Conservation (phyloP, 2,329 filamentous ascomycete genomes). For the Teratosphaeria gauchensis region DNA sequence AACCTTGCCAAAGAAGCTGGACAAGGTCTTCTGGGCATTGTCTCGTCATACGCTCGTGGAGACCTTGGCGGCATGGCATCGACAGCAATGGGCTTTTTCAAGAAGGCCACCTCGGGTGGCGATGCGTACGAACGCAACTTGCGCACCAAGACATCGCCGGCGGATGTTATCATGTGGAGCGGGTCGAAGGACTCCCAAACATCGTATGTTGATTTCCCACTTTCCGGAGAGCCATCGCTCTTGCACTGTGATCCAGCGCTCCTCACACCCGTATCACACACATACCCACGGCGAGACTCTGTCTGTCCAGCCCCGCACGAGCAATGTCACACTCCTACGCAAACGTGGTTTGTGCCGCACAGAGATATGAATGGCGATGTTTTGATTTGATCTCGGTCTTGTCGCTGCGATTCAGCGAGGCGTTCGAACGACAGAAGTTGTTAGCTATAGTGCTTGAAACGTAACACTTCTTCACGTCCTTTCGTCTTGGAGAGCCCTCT, state of each 20-base stretch:
- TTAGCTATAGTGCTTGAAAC: slow-evolving; percentile 10
- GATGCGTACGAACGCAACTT: slow-evolving; percentile 69
- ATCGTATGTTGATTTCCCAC: slow-evolving; percentile 51
- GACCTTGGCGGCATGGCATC: slow-evolving; percentile 74
- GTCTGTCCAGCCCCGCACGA: neutral
- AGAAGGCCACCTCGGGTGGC: slow-evolving; percentile 74
- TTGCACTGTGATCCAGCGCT: slow-evolving; percentile 45
- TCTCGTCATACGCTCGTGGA: slow-evolving; percentile 56
- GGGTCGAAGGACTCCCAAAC: slow-evolving; percentile 95
- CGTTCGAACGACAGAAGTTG: slow-evolving; percentile 8
- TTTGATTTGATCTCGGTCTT: slow-evolving; percentile 10
- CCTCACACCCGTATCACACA: neutral
- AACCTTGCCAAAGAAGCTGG: slow-evolving; percentile 73
- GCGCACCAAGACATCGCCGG: slow-evolving; percentile 83
- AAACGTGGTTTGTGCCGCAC: slow-evolving; percentile 4
- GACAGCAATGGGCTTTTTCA: slow-evolving; percentile 74
- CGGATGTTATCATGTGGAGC: slow-evolving; percentile 96
- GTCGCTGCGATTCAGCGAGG: slow-evolving; percentile 11
- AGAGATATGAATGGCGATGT: slow-evolving; percentile 13
- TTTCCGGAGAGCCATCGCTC: slow-evolving; percentile 10
- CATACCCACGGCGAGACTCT: neutral
- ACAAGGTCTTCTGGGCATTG: slow-evolving; percentile 58
- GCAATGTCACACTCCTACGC: neutral
- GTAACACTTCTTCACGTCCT: slow-evolving; percentile 12
- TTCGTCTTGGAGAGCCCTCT: slow-evolving; percentile 15